These are phyloP conservation scores for Aspergillus cejpii DNA, from an alignment of 2,329 filamentous ascomycete genomes.

Conservation along the genomic window DNA sequence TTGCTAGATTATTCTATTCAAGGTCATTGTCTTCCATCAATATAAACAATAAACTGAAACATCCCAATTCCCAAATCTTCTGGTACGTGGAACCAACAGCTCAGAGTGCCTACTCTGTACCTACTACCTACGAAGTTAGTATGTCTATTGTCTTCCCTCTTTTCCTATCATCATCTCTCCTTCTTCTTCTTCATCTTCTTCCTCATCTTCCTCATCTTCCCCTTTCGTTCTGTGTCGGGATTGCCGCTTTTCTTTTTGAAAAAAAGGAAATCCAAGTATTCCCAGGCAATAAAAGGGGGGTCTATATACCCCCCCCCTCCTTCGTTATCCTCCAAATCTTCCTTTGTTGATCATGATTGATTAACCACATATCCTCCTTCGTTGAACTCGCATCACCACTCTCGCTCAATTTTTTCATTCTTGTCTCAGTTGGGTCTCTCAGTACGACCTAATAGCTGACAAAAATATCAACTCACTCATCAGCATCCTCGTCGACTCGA, in stretches of 20 bases:
- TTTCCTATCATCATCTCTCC: slow-evolving; percentile 2
- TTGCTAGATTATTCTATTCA: not conserved
- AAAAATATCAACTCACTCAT: not conserved
- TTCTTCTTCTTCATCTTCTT: slow-evolving; percentile 5
- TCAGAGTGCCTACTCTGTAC: no score
- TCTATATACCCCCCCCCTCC: not conserved
- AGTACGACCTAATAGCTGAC: not conserved
- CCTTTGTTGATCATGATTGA: slow-evolving; percentile 13
- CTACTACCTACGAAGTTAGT: not conserved
- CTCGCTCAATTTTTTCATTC: not conserved
- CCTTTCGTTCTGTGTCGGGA: no score
- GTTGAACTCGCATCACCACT: not conserved
- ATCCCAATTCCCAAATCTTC: no score
- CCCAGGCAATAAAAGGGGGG: not conserved
- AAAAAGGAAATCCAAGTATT: slow-evolving; percentile 4
- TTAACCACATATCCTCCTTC: slow-evolving; percentile 17
- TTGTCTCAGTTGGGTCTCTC: not conserved
- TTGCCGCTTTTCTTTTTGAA: no score
- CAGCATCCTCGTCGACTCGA: not conserved
- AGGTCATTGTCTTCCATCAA: no score
- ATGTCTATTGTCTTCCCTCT: no score
- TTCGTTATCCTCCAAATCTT: slow-evolving; percentile 13
- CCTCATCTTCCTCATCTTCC: slow-evolving; percentile 2
- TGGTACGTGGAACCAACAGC: no score
- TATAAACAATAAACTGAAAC: no score